Evolutionary conservation across 1,284 basidiomycete species (phyloP), one percentile per base, ranked within the genome.

Genomic region (Spongispora temasekensis): DNA sequence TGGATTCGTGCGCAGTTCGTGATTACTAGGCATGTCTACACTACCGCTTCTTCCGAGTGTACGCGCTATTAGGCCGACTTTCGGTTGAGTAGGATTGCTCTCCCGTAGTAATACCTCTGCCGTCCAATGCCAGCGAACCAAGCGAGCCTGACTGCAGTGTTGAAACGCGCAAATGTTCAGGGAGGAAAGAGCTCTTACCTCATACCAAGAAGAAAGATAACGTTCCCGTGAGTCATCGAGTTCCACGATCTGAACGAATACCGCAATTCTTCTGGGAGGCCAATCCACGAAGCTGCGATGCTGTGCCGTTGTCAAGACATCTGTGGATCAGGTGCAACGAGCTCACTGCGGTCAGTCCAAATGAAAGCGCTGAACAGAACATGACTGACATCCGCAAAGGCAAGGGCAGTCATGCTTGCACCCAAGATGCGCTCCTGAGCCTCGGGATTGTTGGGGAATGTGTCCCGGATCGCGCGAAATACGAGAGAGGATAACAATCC

Each of bases 341-440:
- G 74, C 86, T 76, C 71, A 90, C 88, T 90, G 88, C 3, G 3
- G 35, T 68, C 42, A 69, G 58, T 28, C 6, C 2, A 5, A 28
- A 46, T 12, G 23, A 51, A 44, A 34, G 21, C 2, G 8, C 3
- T 2, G 19, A 1, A 57, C 59, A 42, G 37, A 56, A 59, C 40
- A 35, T 30, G 46, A 78, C 87, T 72, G 65, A 91, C 90, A 75
- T 93, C 90, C 48, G 87, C 90, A 61, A 91, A 78, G 2, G 86
- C 88, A 46, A 92, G 79, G 5, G 87, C 87, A 28, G 81, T 77
- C 61, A 92, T 77, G 58, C 81, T 80, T 4, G 89, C 82, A 7
- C 88, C 88, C 12, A 91, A 67, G 56, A 92, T 86, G 54, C 84
- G 83, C 69, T 92, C 90, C 70, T 92, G 90, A 1, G 85, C 84